Percentiles rank a stretch among this genome's conserved stretches.
Evolutionary conservation across 345 rosid species (phyloP).

Genomic region (Pistacia vera): DNA sequence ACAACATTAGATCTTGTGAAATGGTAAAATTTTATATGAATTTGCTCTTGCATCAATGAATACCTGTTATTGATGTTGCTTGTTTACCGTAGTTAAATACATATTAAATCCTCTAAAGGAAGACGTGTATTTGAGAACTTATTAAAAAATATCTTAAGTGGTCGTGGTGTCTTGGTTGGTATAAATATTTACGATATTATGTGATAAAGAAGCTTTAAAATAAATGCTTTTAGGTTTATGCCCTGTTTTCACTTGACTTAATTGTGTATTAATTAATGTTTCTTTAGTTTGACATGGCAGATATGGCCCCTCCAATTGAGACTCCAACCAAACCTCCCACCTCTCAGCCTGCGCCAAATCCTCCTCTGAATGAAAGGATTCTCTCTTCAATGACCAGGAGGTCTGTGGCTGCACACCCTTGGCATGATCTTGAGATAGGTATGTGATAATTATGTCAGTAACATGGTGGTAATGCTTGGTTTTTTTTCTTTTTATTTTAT

Average conservation of each 20-base stretch:
- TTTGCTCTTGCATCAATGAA: background rate
- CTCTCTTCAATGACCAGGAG: constrained; percentile 90
- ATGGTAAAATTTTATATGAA: background rate
- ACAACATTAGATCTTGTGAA: background rate
- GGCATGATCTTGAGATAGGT: constrained; percentile 99
- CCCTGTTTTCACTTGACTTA: constrained; percentile 10
- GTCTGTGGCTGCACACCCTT: constrained; percentile 95
- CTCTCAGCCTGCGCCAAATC: constrained; percentile 43
- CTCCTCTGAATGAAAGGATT: constrained; percentile 92
- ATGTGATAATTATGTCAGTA: constrained; percentile 17
- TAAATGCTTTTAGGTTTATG: background rate
- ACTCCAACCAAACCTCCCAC: constrained; percentile 34
- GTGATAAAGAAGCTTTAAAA: background rate
- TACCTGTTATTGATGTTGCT: no score
- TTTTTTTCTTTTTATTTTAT: background rate
- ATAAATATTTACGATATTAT: background rate
- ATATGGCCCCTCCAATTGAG: constrained; percentile 76
- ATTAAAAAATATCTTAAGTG: no score
- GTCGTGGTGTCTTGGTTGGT: no score
- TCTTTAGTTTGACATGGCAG: constrained; percentile 31
- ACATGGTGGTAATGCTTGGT: background rate
- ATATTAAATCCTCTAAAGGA: background rate
- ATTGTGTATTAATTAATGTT: background rate
- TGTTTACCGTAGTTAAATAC: background rate
- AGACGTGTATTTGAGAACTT: background rate